phyloP scores from a whole-genome alignment of 148 eudicot species.

The Polygonum maritimum region DNA sequence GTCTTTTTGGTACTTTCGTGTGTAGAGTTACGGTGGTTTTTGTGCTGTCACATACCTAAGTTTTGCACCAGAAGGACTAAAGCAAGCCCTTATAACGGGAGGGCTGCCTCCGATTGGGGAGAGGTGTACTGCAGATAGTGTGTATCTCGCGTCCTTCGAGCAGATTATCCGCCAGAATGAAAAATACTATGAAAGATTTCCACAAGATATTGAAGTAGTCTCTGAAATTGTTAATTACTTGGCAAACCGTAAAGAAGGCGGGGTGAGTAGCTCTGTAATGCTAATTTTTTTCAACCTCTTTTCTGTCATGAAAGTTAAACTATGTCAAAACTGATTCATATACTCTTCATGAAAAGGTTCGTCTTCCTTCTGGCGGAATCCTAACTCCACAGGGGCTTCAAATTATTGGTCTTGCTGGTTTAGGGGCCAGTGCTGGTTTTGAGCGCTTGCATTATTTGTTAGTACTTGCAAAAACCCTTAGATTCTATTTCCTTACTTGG shows the following conservation, averaged over 20 bases:
- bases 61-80: slow-evolving; percentile 90
- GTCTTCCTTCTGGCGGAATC: slow-evolving; percentile 89
- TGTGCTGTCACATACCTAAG: slow-evolving; percentile 90
- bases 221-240: slow-evolving; percentile 56
- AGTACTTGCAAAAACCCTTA: slow-evolving; percentile 15
- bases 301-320: neutral
- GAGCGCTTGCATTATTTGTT: slow-evolving; percentile 90
- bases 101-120: slow-evolving; percentile 79
- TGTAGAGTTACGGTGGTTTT: slow-evolving; percentile 94
- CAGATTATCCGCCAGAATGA: slow-evolving; percentile 56
- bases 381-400: slow-evolving; percentile 85
- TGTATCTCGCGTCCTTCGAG: slow-evolving; percentile 63
- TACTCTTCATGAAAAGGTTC: slow-evolving; percentile 32
- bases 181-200: slow-evolving; percentile 84
- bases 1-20: slow-evolving; percentile 7
- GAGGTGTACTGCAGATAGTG: slow-evolving; percentile 76
- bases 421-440: slow-evolving; percentile 84
- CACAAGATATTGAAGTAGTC: slow-evolving; percentile 70
- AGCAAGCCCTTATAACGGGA: slow-evolving; percentile 85
- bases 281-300: neutral
- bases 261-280: slow-evolving; percentile 40
- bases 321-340: neutral
- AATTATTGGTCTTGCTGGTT: slow-evolving; percentile 75
- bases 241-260: slow-evolving; percentile 66
- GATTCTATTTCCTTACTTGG: neutral